These are phyloP conservation scores for Alternaria triticina DNA, from an alignment of 2,329 filamentous ascomycete genomes.

Conservation along the genomic window DNA sequence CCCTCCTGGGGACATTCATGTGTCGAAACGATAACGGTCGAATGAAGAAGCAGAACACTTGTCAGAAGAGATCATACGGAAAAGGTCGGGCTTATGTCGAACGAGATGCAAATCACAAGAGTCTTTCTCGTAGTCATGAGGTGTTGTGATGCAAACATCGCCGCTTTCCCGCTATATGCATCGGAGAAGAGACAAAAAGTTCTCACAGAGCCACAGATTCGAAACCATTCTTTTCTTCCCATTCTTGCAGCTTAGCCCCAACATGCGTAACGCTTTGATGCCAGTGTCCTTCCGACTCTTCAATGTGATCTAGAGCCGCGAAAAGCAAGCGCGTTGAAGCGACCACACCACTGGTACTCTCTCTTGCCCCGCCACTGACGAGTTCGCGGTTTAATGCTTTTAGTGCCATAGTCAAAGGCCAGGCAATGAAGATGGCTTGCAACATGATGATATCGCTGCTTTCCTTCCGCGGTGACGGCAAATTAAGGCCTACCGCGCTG, in stretches of 20 bases:
- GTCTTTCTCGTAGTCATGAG: not conserved
- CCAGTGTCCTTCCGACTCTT: conserved; percentile 1
- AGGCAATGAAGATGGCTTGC: not conserved
- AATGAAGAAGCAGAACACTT: not conserved
- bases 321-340: not conserved
- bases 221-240: not conserved
- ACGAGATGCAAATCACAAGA: not conserved
- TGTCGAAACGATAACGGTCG: not conserved
- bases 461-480: not conserved
- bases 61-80: not conserved
- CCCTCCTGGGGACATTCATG: not conserved
- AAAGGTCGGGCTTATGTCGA: accelerated
- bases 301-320: not conserved
- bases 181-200: not conserved
- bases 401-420: not conserved
- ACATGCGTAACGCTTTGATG: not conserved
- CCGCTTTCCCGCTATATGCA: not conserved
- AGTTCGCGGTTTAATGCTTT: not conserved
- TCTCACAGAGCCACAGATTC: not conserved
- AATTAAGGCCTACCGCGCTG: not conserved
- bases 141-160: not conserved
- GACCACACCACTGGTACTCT: not conserved
- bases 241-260: not conserved
- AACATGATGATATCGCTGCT: not conserved
- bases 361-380: not conserved